These are phyloP conservation scores for Plasmodium malariae DNA, from an alignment of 169 alveolate species.

Conservation along the genomic window DNA sequence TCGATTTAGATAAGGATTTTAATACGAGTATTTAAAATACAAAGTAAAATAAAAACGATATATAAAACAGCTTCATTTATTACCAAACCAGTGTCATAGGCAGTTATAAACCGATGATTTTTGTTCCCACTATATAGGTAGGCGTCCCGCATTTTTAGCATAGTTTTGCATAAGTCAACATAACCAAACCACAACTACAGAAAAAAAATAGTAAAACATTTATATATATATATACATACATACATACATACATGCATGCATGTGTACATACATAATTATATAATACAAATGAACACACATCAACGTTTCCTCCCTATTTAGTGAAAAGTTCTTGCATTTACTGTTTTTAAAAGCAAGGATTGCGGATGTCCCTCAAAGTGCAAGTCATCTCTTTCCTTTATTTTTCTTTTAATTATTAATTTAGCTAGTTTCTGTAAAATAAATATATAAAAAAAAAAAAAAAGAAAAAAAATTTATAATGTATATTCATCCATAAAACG, in stretches of 20 bases:
- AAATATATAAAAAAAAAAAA: not conserved
- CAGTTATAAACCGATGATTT: constrained; percentile 37
- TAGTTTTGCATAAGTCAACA: constrained; percentile 50
- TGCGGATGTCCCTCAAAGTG: constrained; percentile 69
- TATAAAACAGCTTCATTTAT: not conserved
- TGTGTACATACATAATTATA: too few species aligned
- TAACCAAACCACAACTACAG: constrained; percentile 57
- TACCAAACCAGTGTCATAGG: constrained; percentile 54
- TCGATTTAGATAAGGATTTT: not conserved
- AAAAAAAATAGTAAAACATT: not conserved
- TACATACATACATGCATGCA: not conserved
- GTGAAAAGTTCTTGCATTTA: not conserved
- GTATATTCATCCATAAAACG: not conserved
- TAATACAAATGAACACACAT: too few species aligned
- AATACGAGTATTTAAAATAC: not conserved
- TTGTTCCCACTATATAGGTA: constrained; percentile 36
- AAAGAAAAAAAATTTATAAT: not conserved
- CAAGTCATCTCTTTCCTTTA: constrained; percentile 43
- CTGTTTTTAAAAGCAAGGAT: constrained; percentile 40
- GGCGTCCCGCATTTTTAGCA: constrained; percentile 30
- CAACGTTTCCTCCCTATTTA: too few species aligned
- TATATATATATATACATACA: not conserved
- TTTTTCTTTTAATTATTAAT: constrained; percentile 22
- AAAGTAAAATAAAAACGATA: too few species aligned
- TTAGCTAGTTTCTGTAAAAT: constrained; percentile 28